Base-by-base conservation (phyloP, 331 rosid species). In the Quercus lobata region DNA sequence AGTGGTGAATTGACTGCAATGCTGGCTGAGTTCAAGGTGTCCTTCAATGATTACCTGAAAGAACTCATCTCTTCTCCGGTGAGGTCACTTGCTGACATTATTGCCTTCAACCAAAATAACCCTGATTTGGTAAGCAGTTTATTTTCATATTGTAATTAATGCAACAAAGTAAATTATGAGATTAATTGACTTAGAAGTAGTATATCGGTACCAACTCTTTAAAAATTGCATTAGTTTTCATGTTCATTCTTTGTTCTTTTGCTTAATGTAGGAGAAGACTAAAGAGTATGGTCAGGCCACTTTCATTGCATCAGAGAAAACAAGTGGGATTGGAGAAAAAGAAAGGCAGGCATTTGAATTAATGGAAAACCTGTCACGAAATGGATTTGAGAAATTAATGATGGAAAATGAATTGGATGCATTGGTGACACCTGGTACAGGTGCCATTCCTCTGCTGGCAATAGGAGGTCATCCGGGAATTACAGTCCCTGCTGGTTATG, bases 381-480 rank as follows among this genome's bases (percentile, higher is more conserved):
- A 82, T 18, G 94, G 94, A 29, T 88, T 87, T 44, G 91, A 87
- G 84, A 87, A 87, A 71, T 29, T 87, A 60, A 85, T 89, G 87
- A 72, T n/a, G 46, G 86, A 88, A n/a, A 68, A 87, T 57, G 55
- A 75, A 76, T 62, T 91, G 78, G 95, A 91, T 77, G 89, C 87
- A 0, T 8, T 91, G 62, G 84, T 85, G 24, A 84, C 88, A 32
- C 76, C 83, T 19, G 91, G 91, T 14, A 21, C 65, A 1, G 81
- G 69, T 32, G 87, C 71, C 49, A 30, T 81, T 5, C 5, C 53
- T 0, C 19, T 88, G 61, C 79, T 87, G 0, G 94, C 91, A 22
- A 84, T 88, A 58, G 94, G 94, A 80, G 94, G 97, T 6, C 90
- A 82, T 24, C 97, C 94, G 0, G 92, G 88, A 37, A 86, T 91